phyloP scores from a whole-genome alignment of 257 asterid species.

The Haberlea rhodopensis region DNA sequence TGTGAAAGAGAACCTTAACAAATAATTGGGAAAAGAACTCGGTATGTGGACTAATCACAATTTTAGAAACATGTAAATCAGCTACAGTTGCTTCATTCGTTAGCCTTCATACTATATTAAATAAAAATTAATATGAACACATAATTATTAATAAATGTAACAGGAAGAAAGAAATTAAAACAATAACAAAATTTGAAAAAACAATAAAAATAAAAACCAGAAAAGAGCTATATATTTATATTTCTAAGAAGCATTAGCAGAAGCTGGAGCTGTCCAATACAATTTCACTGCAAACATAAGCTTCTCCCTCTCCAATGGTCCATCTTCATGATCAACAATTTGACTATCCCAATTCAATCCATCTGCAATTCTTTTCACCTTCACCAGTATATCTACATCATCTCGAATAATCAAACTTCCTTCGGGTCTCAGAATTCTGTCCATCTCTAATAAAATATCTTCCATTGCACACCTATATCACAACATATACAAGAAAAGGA shows the following conservation, averaged over 20 bases:
- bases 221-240: too few species aligned
- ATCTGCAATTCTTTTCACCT: slow-evolving; percentile 67
- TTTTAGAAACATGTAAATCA: not conserved
- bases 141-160: not conserved
- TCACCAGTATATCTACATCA: slow-evolving; percentile 59
- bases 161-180: not conserved
- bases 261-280: slow-evolving; percentile 79
- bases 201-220: not conserved
- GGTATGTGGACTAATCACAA: too few species aligned
- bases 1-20: too few species aligned
- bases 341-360: slow-evolving; percentile 76
- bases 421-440: slow-evolving; percentile 73
- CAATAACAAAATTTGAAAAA: not conserved
- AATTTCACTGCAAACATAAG: slow-evolving; percentile 71
- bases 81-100: not conserved
- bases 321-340: slow-evolving; percentile 84
- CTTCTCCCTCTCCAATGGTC: slow-evolving; percentile 73
- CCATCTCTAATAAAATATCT: slow-evolving; percentile 77
- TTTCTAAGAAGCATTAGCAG: slow-evolving; percentile 22
- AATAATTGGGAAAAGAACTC: too few species aligned
- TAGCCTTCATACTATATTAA: slow-evolving; percentile 11
- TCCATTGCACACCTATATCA: slow-evolving; percentile 66
- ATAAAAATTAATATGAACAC: not conserved
- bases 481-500: not conserved
- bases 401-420: slow-evolving; percentile 79